A percentile compares a stretch with the other conserved stretches of the same genome.
These are phyloP conservation scores for Pleurotus eryngii DNA, from an alignment of 768 basidiomycete species.

Conservation along the genomic window DNA sequence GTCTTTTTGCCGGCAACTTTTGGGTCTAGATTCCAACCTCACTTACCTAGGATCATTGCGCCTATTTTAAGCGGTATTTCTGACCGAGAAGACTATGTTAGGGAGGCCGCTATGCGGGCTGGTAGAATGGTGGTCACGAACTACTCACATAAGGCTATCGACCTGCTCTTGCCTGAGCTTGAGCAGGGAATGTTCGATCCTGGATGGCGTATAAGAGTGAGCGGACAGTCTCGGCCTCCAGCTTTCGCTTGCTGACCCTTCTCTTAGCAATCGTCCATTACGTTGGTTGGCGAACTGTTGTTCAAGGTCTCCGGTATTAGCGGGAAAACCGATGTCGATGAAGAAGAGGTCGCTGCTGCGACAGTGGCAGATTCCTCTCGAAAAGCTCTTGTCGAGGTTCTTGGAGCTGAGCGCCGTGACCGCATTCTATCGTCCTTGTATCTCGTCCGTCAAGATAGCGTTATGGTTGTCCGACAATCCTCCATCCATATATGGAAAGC, in stretches of 20 bases:
- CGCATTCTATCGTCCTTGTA: constrained; percentile 89
- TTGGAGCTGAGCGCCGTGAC: constrained; percentile 86
- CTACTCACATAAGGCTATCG: constrained; percentile 89
- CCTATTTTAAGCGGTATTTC: constrained; percentile 91
- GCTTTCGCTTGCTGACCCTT: constrained; percentile 9
- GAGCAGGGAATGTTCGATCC: constrained; percentile 94
- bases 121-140: constrained; percentile 97
- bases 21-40: constrained; percentile 93
- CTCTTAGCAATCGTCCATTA: constrained; percentile 86
- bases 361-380: constrained; percentile 74
- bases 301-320: constrained; percentile 98
- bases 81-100: constrained; percentile 91
- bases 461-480: constrained; percentile 83
- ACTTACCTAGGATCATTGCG: constrained; percentile 89
- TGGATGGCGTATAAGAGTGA: constrained; percentile 90
- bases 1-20: constrained; percentile 96
- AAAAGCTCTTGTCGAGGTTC: constrained; percentile 80
- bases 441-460: constrained; percentile 90
- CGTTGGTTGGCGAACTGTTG: constrained; percentile 90
- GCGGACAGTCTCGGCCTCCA: constrained; percentile 19
- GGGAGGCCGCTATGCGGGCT: constrained; percentile 98
- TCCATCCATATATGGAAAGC: constrained; percentile 99
- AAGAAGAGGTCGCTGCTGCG: constrained; percentile 62
- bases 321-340: constrained; percentile 76
- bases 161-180: constrained; percentile 89